These are phyloP conservation scores for Fraxinus sp. DNA, from an alignment of 305 asterid species.

Conservation along the genomic window DNA sequence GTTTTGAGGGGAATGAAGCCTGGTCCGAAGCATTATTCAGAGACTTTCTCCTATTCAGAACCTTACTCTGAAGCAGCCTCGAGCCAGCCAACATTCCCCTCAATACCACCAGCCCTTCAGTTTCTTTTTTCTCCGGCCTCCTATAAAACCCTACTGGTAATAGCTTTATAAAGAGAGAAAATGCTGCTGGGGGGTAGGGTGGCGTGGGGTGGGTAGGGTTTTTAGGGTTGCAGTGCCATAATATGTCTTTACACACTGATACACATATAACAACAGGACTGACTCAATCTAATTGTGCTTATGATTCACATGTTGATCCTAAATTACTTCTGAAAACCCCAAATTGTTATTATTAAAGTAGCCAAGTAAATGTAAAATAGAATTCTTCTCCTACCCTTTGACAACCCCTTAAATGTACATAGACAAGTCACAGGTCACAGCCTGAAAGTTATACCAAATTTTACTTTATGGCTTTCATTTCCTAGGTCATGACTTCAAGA, in stretches of 20 bases:
- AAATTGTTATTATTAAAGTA: slow-evolving; percentile 7
- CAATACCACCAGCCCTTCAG: slow-evolving; percentile 28
- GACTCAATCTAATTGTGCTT: slow-evolving; percentile 37
- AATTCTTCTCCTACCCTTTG: slow-evolving; percentile 9
- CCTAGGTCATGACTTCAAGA: slow-evolving; percentile 43
- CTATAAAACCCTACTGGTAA: slow-evolving; percentile 36
- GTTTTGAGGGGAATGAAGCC: slow-evolving; percentile 82
- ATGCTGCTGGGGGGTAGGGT: neutral
- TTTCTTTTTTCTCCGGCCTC: neutral
- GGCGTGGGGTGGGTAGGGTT: slow-evolving; percentile 4
- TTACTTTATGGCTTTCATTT: slow-evolving; percentile 36
- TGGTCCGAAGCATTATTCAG: slow-evolving; percentile 55
- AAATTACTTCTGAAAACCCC: slow-evolving; percentile 29
- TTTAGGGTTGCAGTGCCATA: neutral
- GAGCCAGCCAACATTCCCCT: slow-evolving; percentile 83
- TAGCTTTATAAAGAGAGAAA: slow-evolving; percentile 32
- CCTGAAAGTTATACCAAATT: slow-evolving; percentile 6
- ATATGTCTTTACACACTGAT: slow-evolving; percentile 27
- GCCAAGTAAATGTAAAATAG: slow-evolving; percentile 18
- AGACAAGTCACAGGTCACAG: slow-evolving; percentile 2
- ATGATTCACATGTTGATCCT: slow-evolving; percentile 56
- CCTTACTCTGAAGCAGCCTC: slow-evolving; percentile 40
- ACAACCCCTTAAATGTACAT: neutral
- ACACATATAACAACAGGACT: slow-evolving; percentile 49
- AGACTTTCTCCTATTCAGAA: slow-evolving; percentile 4